Conservation (phyloP, 345 rosid genomes). For the Dovyalis caffra region DNA sequence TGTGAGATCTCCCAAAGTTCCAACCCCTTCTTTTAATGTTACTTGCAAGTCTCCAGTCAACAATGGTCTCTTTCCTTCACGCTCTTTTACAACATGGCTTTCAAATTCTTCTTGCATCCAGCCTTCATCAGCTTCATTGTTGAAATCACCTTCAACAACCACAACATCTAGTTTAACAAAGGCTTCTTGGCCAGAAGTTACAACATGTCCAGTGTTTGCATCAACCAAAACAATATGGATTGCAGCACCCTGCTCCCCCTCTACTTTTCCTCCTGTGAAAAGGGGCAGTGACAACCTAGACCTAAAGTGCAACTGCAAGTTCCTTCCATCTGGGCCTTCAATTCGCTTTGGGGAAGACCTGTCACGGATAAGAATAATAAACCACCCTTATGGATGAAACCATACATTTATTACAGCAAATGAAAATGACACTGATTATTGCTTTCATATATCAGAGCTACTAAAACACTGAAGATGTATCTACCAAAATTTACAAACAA, state of each 20-base stretch:
- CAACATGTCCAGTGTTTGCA: slow-evolving; percentile 62
- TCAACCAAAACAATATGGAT: slow-evolving; percentile 79
- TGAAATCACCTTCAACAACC: slow-evolving; percentile 96
- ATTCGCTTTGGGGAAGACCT: slow-evolving; percentile 86
- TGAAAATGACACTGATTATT: neutral
- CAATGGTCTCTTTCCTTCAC: slow-evolving; percentile 93
- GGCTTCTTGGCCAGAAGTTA: slow-evolving; percentile 81
- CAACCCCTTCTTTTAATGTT: slow-evolving; percentile 95
- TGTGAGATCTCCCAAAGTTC: slow-evolving; percentile 85
- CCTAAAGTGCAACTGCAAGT: slow-evolving; percentile 70
- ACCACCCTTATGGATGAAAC: neutral
- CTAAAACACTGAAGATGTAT: neutral
- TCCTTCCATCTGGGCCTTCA: slow-evolving; percentile 87
- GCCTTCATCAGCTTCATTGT: slow-evolving; percentile 84
- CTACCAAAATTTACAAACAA: neutral
- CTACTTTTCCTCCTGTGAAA: slow-evolving; percentile 95
- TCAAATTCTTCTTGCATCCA: slow-evolving; percentile 94
- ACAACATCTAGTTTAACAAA: slow-evolving; percentile 75
- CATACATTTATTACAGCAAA: neutral
- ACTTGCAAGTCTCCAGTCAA: slow-evolving; percentile 84
- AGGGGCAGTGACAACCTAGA: slow-evolving; percentile 96
- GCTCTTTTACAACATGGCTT: slow-evolving; percentile 91
- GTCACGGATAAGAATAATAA: slow-evolving; percentile 10
- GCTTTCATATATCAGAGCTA: neutral
- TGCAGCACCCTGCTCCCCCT: slow-evolving; percentile 98